Evolutionary conservation across 768 basidiomycete genomes (phyloP), one percentile per base, ranked within the genome.

Genomic region (Boletales sp.): DNA sequence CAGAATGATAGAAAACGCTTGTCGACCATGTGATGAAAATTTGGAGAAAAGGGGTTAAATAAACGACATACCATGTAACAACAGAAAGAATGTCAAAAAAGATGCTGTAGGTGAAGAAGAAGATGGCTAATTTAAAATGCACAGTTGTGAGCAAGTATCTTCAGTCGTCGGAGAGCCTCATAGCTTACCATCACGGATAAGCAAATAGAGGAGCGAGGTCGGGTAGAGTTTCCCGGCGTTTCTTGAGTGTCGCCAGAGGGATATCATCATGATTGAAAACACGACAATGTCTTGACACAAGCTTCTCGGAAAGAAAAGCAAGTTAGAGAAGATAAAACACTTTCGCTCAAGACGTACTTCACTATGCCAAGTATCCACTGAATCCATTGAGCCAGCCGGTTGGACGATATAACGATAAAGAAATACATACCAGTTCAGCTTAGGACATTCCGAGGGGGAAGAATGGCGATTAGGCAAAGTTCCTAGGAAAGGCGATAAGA

Each of bases 121-220:
- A 38, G 9, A 29, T 9, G 14, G 48, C 57, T 58, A 11, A 14
- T 40, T 29, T 7, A 13, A 14, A 41, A 7, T 24, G 8, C 12
- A 27, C 6, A 19, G 21, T 11, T 18, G 18, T 37, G 15, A 52
- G 19, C 24, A 43, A 17, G 3, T 19, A 21, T 6, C 2, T 5
- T 12, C 13, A 13, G 18, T 30, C n/a, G 11, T 39, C 4, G 24
- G n/a, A 1, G 15, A 17, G 17, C 21, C 10, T n/a, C 4, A 2
- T 5, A 7, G 24, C 5, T 48, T 17, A 58, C 55, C 57, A 40
- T 58, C 57, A 39, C 55, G 52, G 11, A 54, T 5, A 11, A 58
- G 57, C 8, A 51, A 14, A 15, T 2, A 36, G 11, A 55, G 32
- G 12, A 55, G 47, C 2, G 45, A n/a, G 18, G 47, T 51, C 3